Evolutionary conservation across 2,329 filamentous ascomycete species (phyloP).

Genomic region (Malbranchea cinnamomea): DNA sequence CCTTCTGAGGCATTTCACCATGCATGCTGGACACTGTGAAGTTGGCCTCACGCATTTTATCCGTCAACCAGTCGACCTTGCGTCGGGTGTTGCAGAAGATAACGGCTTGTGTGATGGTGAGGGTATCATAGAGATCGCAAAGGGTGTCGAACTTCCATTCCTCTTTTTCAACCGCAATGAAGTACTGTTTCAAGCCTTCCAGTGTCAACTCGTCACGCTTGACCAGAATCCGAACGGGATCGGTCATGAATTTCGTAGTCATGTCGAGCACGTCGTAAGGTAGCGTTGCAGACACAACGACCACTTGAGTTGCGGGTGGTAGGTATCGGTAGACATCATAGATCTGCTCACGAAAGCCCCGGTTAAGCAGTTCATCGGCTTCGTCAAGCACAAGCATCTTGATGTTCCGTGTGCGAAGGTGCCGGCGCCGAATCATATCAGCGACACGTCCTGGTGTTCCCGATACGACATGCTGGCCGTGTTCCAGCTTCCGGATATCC

Average conservation of each 20-base stretch:
- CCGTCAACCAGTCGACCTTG: slow-evolving; percentile 98
- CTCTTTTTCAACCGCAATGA: slow-evolving; percentile 97
- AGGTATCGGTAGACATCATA: slow-evolving; percentile 98
- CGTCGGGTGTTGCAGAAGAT: slow-evolving; percentile 99
- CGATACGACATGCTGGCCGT: slow-evolving; percentile 94
- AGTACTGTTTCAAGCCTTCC: slow-evolving; percentile 96
- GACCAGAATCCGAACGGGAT: slow-evolving; percentile 88
- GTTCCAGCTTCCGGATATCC: slow-evolving; percentile 93
- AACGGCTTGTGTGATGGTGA: slow-evolving; percentile 96
- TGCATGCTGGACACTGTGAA: slow-evolving; percentile 99
- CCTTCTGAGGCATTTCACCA: slow-evolving; percentile 96
- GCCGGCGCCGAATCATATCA: slow-evolving; percentile 66
- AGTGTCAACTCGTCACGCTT: slow-evolving; percentile 98
- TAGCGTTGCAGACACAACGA: slow-evolving; percentile 89
- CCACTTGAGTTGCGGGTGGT: slow-evolving; percentile 93
- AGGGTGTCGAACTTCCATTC: slow-evolving; percentile 99
- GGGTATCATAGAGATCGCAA: slow-evolving; percentile 94
- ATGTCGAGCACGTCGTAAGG: slow-evolving; percentile 97
- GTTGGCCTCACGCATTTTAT: slow-evolving; percentile 98
- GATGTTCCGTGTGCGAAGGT: slow-evolving; percentile 58
- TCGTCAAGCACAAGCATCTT: slow-evolving; percentile 68
- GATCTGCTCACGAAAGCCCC: slow-evolving; percentile 95
- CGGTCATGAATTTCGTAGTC: slow-evolving; percentile 99
- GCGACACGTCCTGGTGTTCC: slow-evolving; percentile 92
- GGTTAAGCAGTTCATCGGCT: slow-evolving; percentile 69